Evolutionary conservation across 129 eudicot species (phyloP).

Genomic region (Tagetes erecta): DNA sequence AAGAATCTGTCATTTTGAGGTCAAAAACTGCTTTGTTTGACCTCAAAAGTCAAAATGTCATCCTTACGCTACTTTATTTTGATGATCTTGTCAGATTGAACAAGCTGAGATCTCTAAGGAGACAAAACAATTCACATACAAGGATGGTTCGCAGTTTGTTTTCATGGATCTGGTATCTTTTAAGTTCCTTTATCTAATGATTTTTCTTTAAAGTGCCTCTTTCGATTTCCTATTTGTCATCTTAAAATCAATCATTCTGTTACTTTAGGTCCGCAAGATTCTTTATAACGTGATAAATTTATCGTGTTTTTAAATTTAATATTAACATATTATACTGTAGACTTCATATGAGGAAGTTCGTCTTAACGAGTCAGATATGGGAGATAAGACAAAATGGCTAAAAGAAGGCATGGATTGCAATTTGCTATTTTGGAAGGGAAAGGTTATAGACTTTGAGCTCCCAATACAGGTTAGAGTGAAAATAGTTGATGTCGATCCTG

Average conservation of each 20-base stretch:
- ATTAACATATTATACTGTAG: slow-evolving; percentile 33
- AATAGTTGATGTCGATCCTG: slow-evolving; percentile 79
- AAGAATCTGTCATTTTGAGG: neutral
- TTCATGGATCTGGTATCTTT: slow-evolving; percentile 84
- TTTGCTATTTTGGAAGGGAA: slow-evolving; percentile 85
- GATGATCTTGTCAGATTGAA: slow-evolving; percentile 45
- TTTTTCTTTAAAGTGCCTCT: neutral
- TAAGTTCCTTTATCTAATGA: neutral
- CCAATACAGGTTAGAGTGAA: slow-evolving; percentile 72
- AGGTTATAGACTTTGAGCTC: slow-evolving; percentile 87
- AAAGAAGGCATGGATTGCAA: slow-evolving; percentile 99
- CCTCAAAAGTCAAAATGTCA: neutral
- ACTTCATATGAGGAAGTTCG: slow-evolving; percentile 80
- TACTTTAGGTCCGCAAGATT: neutral
- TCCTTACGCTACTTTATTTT: neutral
- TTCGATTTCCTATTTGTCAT: neutral
- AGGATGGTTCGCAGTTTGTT: slow-evolving; percentile 82
- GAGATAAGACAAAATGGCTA: slow-evolving; percentile 80
- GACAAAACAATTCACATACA: slow-evolving; percentile 86
- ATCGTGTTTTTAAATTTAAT: neutral
- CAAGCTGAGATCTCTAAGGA: slow-evolving; percentile 76
- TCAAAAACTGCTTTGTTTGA: neutral
- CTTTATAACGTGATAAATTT: neutral
- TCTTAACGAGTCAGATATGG: slow-evolving; percentile 76
- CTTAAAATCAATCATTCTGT: neutral